These are phyloP conservation scores for Sporothrix protearum DNA, from an alignment of 2,329 filamentous ascomycete species.

Conservation along the genomic window DNA sequence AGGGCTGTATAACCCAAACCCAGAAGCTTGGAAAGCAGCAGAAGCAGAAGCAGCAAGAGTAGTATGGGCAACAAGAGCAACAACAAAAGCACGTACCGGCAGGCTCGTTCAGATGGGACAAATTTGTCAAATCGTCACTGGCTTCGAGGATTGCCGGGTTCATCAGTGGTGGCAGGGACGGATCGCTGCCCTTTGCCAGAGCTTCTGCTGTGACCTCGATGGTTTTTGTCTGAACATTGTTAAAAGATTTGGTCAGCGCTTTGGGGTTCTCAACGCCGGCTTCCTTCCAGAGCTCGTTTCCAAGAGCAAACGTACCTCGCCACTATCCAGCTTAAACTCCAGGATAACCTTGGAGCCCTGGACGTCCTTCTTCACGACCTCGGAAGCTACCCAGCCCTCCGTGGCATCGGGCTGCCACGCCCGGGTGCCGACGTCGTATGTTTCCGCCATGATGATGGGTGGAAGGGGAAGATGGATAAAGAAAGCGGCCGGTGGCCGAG, in stretches of 20 bases:
- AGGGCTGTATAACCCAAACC: not conserved
- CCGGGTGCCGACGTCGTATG: constrained; percentile 92
- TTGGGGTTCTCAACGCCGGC: not conserved
- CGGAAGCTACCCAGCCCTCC: constrained; percentile 96
- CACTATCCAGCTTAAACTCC: constrained; percentile 85
- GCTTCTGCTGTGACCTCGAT: constrained; percentile 73
- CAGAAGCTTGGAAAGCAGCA: not conserved
- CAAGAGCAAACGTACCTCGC: constrained; percentile 62
- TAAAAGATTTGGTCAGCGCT: constrained; percentile 9
- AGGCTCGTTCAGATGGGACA: constrained; percentile 97
- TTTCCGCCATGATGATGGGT: constrained; percentile 71
- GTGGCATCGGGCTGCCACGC: constrained; percentile 96
- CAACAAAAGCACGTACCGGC: constrained; percentile 62
- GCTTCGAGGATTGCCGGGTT: constrained; percentile 98
- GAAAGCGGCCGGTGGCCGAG: constrained; percentile 32
- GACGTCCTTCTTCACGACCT: constrained; percentile 80
- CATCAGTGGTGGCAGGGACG: constrained; percentile 86
- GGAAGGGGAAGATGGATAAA: constrained; percentile 35
- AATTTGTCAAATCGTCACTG: constrained; percentile 93
- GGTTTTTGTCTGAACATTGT: constrained; percentile 63
- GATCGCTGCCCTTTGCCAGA: constrained; percentile 71
- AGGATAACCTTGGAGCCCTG: constrained; percentile 84
- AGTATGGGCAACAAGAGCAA: not conserved
- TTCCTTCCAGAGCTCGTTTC: not conserved
- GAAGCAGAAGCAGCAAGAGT: constrained; percentile 1